These are phyloP conservation scores for Metschnikowia cerradonensis DNA, from an alignment of 805 yeast genomes.

Conservation along the genomic window DNA sequence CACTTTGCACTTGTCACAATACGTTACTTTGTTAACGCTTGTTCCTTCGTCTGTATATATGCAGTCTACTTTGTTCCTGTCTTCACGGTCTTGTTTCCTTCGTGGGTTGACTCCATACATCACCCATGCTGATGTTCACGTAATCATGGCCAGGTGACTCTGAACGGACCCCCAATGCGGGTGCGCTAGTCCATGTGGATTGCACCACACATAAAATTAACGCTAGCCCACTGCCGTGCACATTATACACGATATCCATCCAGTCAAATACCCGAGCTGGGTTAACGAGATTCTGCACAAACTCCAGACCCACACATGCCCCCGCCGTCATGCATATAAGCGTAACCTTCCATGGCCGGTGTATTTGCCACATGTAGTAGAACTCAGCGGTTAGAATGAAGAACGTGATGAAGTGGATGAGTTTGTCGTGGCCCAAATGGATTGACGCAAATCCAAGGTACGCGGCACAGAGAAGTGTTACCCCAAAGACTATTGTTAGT, in stretches of 20 bases:
- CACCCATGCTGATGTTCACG: conserved; percentile 21
- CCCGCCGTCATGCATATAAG: conserved; percentile 42
- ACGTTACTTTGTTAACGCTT: too few species aligned
- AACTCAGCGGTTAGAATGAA: conserved; percentile 46
- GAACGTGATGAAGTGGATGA: conserved; percentile 47
- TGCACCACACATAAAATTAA: conserved; percentile 14
- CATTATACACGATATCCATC: conserved; percentile 40
- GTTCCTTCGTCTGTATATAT: too few species aligned
- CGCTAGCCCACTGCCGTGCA: conserved; percentile 30
- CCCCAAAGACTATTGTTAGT: conserved; percentile 23
- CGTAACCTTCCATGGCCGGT: conserved; percentile 22
- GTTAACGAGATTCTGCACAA: conserved; percentile 43
- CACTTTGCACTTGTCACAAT: too few species aligned
- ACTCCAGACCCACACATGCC: conserved; percentile 49
- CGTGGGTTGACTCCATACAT: neutral
- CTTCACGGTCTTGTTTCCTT: neutral
- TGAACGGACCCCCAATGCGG: neutral
- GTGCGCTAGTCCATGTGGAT: neutral
- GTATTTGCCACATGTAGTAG: conserved; percentile 40
- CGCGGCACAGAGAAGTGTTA: conserved; percentile 27
- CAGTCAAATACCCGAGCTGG: conserved; percentile 47
- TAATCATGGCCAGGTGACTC: conserved; percentile 10
- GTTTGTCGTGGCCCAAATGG: conserved; percentile 47
- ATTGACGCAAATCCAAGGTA: conserved; percentile 52
- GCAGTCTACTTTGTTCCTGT: too few species aligned